phyloP scores from a whole-genome alignment of 192 early-diverging fungal species.

The Mortierella claussenii region DNA sequence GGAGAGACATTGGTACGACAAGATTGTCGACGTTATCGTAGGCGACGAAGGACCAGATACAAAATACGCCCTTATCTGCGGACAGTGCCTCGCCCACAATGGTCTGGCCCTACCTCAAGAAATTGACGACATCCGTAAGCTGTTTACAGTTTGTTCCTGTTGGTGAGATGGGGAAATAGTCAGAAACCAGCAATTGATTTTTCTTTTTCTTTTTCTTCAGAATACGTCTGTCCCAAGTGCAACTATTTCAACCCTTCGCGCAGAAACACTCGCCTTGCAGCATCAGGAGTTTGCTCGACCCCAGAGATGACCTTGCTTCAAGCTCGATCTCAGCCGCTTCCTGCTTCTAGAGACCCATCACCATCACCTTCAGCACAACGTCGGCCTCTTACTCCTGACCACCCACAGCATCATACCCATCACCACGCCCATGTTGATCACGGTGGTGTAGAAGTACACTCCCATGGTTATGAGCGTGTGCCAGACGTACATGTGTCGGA shows the following conservation, averaged over 20 bases:
- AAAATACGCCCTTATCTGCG: slow-evolving; percentile 95
- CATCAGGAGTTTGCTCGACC: slow-evolving; percentile 3
- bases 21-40: slow-evolving; percentile 90
- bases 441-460: neutral
- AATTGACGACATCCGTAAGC: slow-evolving; percentile 74
- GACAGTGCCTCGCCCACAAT: slow-evolving; percentile 92
- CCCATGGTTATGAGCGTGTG: slow-evolving; percentile 14
- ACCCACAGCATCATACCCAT: neutral
- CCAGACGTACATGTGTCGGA: neutral
- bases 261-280: slow-evolving; percentile 20
- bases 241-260: slow-evolving; percentile 66
- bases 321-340: slow-evolving; percentile 28
- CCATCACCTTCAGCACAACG: slow-evolving; percentile 19
- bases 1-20: slow-evolving; percentile 84
- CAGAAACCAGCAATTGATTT: neutral
- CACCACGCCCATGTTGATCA: neutral
- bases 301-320: slow-evolving; percentile 38
- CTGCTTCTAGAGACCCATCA: slow-evolving; percentile 41
- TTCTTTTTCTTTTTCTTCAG: slow-evolving; percentile 22
- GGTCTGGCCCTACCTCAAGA: slow-evolving; percentile 89
- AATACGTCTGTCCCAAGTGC: slow-evolving; percentile 68
- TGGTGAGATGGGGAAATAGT: no score
- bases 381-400: slow-evolving; percentile 7
- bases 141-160: neutral
- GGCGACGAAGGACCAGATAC: slow-evolving; percentile 90